These are phyloP conservation scores for Kalanchoe fedtschenkoi DNA, from an alignment of 164 flowering plant species.

Conservation along the genomic window DNA sequence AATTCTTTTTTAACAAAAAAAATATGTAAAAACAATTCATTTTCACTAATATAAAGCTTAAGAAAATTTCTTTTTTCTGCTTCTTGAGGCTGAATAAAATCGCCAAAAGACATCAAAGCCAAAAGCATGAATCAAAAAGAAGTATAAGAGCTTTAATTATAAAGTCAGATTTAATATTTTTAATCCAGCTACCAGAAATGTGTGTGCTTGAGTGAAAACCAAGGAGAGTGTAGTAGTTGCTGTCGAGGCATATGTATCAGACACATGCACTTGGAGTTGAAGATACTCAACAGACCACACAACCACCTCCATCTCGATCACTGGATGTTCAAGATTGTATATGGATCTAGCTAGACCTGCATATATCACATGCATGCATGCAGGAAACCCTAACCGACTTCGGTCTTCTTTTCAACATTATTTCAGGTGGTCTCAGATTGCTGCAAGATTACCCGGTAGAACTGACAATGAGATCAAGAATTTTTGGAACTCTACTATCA, in stretches of 20 bases:
- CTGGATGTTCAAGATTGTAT: not conserved
- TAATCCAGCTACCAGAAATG: not conserved
- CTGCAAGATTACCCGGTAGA: conserved; percentile 6
- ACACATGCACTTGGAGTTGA: conserved; percentile 4
- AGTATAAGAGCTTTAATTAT: not conserved
- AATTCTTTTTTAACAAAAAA: no score
- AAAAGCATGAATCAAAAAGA: not conserved
- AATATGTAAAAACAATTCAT: no score
- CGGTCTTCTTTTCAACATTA: not conserved
- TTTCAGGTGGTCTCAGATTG: conserved; percentile 8
- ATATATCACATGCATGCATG: not conserved
- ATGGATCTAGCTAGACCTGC: no score
- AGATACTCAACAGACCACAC: conserved; percentile 1
- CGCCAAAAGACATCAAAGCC: no score
- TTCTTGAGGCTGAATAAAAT: no score
- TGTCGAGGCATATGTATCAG: not conserved
- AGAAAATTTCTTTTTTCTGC: no score
- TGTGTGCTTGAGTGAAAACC: not conserved
- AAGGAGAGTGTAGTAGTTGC: not conserved
- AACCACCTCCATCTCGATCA: not conserved
- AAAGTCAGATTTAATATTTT: not conserved
- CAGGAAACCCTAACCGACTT: not conserved
- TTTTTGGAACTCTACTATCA: conserved; percentile 7
- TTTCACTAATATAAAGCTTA: no score
- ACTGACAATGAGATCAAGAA: conserved; percentile 8